Evolutionary conservation across 169 alveolate genomes (phyloP), one percentile per base, ranked within the genome.

Genomic region (Cryptosporidium felis): DNA sequence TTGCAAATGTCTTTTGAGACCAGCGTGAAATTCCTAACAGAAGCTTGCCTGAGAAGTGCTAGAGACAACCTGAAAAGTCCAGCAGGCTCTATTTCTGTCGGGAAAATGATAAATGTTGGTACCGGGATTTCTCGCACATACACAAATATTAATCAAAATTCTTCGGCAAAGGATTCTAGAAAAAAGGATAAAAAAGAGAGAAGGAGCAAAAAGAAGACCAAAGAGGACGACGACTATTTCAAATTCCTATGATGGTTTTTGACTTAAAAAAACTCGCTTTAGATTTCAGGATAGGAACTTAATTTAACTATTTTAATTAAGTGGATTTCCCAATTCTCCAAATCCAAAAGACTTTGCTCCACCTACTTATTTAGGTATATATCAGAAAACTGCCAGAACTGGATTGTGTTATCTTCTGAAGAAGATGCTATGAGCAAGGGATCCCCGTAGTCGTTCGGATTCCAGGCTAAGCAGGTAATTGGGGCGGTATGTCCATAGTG

Each of bases 1-100:
- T 93, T 96, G 51, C 98, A 96, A 89, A 97, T 97, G 99, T 94
- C 98, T 38, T 98, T 94, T 92, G 99, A 98, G 90, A 97, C 99
- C 5, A 95, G 99, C 16, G 93, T 96, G 90, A 93, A 94, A 74
- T 97, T 95, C 82, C 90, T 98, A 56, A 94, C 97, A 18, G 95
- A 94, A 49, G 97, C 97, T 45, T 93, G 96, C 45, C 88, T 91
- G 58, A 88, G 93, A 32, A 88, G 92, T 59, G 95, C 91, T 23
- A 18, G 16, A 2, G 95, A 92, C 81, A 80, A 82, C 58, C 80
- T 92, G 28, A 90, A 80, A 30, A 79, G 93, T 14, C 95, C 95
- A 1, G 90, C 95, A 5, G 92, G 96, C 28, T 74, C 74, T 21
- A 74, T 74, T 49, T 74, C 85, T 26, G 85, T 74, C 10, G 85